Base-by-base conservation (phyloP, 331 rosid species). In the Pyracantha coccinea region DNA sequence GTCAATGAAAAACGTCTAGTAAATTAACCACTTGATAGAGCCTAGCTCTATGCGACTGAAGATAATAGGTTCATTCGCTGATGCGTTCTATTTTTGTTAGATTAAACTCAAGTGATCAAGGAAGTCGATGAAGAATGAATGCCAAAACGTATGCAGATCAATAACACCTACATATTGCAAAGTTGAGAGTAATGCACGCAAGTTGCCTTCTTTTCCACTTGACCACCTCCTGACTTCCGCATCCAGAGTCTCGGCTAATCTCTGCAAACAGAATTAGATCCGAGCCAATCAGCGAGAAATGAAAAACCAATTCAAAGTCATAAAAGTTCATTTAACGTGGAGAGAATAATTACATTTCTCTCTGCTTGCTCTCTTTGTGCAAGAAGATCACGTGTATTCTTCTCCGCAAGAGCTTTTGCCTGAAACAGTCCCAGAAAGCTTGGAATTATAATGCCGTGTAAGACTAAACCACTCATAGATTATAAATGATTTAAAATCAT, bases 141-240 rank as follows among this genome's bases (percentile, higher is more conserved):
- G 50, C 29, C 44, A 38, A 54, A 41, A n/a, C 27, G 25, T 44
- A 60, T 13, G 10, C 45, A 33, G 63, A 54, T 29, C 8, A 63
- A 35, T 16, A 80, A 73, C 66, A 87, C 96, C 60, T 85, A 93
- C 98, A 85, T 93, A 93, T 91, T 93, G 98, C 85, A 93, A 79
- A 73, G 98, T 93, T 55, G 98, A 93, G 62, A 93, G 95, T 75
- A 93, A 84, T 71, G 98, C 97, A 32, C 98, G 98, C 86, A 93
- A 79, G 83, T 93, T 93, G 68, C 98, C 98, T 88, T 93, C 92
- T 85, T 93, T 93, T 81, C 97, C 98, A 67, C 93, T 83, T 66
- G 96, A 93, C 98, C 98, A 93, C 81, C 97, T 86, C 87, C 83
- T 89, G 76, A 93, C 93, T 74, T 93, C 98, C 41, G 98, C 98